Evolutionary conservation across 257 asterid species (phyloP), one percentile per base, ranked within the genome.

Genomic region (Nicotiana paniculata): DNA sequence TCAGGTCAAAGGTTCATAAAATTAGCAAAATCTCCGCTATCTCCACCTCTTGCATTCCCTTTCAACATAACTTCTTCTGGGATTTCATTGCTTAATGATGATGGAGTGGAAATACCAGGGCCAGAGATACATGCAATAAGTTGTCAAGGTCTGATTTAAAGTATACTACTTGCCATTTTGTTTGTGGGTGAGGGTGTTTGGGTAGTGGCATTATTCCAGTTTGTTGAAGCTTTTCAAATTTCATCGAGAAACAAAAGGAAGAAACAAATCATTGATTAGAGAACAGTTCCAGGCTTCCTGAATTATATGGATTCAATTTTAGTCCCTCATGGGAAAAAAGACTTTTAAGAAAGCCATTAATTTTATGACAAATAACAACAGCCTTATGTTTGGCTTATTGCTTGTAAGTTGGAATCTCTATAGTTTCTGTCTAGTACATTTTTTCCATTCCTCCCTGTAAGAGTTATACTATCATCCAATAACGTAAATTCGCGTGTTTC

Each of bases 21-120:
- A 92, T 72, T 94, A 79, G 96, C 98, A 82, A 93, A 93, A 90
- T 93, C 98, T 54, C 87, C 97, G 65, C 86, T 89, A 81, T 91
- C 97, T 78, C 96, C 97, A 58, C 88, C 95, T 70, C 55, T 89
- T 69, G 96, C 93, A 28, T 94, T 94, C 62, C 83, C 83, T 66
- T 94, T 89, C 89, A 79, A 67, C 85, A 90, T 94, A 83, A 88
- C 86, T 61, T 83, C 93, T 46, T 90, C 92, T 61, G 98, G 97
- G 75, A 90, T 94, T 85, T 89, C 88, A 11, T 87, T 92, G 86
- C 90, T 91, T 61, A 84, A 90, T 64, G 91, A 94, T 74, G 91
- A 89, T 55, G 98, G 95, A 80, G 84, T 85, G 82, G 93, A 89
- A 88, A 91, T 94, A 81, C 83, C 65, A 48, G 98, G 98, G 48